Conservation (phyloP, 148 eudicot genomes). For the Spergularia bocconei region DNA sequence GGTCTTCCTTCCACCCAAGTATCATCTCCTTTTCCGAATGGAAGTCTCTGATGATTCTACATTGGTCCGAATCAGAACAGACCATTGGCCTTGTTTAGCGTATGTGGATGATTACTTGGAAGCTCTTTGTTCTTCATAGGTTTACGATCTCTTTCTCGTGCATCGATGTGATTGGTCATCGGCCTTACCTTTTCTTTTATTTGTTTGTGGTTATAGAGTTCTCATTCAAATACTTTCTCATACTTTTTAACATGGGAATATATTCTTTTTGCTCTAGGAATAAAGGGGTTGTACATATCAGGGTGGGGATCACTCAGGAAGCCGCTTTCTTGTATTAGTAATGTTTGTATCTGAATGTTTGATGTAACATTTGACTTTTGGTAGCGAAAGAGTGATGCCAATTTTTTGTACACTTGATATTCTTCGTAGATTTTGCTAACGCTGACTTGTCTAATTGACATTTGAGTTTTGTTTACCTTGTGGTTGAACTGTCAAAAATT, state of each 20-base stretch:
- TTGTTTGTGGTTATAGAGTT: conserved; percentile 1
- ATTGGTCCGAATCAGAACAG: conserved; percentile 84
- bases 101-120: conserved; percentile 92
- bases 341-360: background rate
- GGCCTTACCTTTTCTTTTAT: background rate
- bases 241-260: conserved; percentile 25
- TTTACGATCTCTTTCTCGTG: background rate
- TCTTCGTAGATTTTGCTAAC: background rate
- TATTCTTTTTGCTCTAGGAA: conserved; percentile 27
- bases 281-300: conserved; percentile 28
- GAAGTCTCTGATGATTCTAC: conserved; percentile 78
- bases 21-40: conserved; percentile 87
- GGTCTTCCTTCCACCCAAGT: conserved; percentile 90
- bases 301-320: background rate
- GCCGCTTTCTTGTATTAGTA: conserved; percentile 7
- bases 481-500: too few species aligned
- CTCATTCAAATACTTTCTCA: conserved; percentile 21
- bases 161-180: background rate
- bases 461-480: background rate
- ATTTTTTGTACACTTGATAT: background rate
- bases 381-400: background rate
- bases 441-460: background rate
- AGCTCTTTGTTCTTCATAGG: conserved; percentile 56
- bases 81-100: conserved; percentile 98
- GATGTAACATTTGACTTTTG: background rate